These are phyloP conservation scores for Ophiostoma perfectum DNA, from an alignment of 2,329 filamentous ascomycete genomes.

Conservation along the genomic window DNA sequence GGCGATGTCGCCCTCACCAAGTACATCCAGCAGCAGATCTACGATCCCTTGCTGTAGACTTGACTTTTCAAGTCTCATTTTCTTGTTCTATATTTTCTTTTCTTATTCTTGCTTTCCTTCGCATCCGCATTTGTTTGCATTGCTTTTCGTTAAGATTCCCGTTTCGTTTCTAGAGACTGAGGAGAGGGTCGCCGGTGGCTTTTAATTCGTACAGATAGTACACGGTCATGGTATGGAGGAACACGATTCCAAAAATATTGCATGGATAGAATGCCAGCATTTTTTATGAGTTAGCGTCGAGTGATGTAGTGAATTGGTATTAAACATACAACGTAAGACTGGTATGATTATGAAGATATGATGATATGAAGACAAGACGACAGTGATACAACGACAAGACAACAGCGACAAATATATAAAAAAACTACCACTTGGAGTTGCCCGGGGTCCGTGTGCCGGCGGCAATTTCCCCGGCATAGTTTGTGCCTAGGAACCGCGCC, in stretches of 20 bases:
- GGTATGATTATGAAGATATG: no score
- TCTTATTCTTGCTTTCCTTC: neutral
- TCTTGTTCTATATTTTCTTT: neutral
- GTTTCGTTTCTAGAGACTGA: neutral
- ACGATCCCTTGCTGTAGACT: slow-evolving; percentile 45
- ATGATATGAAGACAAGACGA: neutral
- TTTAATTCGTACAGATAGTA: neutral
- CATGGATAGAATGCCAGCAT: no score
- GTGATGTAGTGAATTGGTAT: no score
- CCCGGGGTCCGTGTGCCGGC: neutral
- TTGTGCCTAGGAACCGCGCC: neutral
- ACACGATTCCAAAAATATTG: no score
- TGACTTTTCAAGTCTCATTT: slow-evolving; percentile 1
- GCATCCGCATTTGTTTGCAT: slow-evolving; percentile 23
- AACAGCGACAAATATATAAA: neutral
- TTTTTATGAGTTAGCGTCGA: no score
- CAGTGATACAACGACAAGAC: neutral
- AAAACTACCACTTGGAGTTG: neutral
- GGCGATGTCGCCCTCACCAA: slow-evolving; percentile 56
- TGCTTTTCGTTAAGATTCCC: slow-evolving; percentile 25
- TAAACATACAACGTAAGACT: no score
- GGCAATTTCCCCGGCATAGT: neutral
- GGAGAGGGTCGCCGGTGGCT: neutral
- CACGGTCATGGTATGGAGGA: neutral
- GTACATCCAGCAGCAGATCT: slow-evolving; percentile 56